phyloP scores from a whole-genome alignment of 176 grass and related monocot species.

The Hordeum marinum region DNA sequence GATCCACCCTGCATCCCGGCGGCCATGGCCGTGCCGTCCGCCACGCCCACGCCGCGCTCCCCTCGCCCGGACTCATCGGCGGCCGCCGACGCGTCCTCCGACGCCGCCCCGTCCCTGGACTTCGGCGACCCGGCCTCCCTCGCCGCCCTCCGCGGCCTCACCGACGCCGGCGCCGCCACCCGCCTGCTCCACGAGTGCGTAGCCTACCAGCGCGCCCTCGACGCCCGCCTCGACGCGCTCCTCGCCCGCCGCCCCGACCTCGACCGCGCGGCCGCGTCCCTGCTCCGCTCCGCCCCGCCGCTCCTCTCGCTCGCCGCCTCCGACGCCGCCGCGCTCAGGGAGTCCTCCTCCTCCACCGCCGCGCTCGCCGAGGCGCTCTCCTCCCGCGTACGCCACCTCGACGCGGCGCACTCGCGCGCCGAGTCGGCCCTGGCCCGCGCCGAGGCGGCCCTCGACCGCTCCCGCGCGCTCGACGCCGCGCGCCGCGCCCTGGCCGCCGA shows the following conservation, averaged over 20 bases:
- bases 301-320: conserved; percentile 74
- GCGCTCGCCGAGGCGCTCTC: conserved; percentile 62
- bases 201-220: conserved; percentile 81
- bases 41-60: conserved; percentile 24
- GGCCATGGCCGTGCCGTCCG: conserved; percentile 35
- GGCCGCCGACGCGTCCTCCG: conserved; percentile 4
- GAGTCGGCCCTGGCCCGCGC: conserved; percentile 52
- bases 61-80: conserved; percentile 8
- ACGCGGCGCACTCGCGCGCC: conserved; percentile 64
- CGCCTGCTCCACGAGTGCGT: conserved; percentile 84
- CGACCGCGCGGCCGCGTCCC: conserved; percentile 54
- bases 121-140: conserved; percentile 61
- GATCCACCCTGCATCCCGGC: not conserved
- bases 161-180: conserved; percentile 74
- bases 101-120: conserved; percentile 35
- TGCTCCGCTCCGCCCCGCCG: conserved; percentile 64
- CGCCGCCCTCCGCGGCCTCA: conserved; percentile 55
- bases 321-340: conserved; percentile 56
- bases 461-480: conserved; percentile 64
- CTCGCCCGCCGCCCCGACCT: conserved; percentile 74
- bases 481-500: conserved; percentile 59
- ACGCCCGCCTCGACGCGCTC: conserved; percentile 62
- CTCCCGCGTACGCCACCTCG: conserved; percentile 69
- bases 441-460: conserved; percentile 62
- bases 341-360: conserved; percentile 59